Percentiles rank a stretch among this genome's conserved stretches.
These are phyloP conservation scores for Parathielavia appendiculata DNA, from an alignment of 495 filamentous ascomycete genomes.

Conservation along the genomic window DNA sequence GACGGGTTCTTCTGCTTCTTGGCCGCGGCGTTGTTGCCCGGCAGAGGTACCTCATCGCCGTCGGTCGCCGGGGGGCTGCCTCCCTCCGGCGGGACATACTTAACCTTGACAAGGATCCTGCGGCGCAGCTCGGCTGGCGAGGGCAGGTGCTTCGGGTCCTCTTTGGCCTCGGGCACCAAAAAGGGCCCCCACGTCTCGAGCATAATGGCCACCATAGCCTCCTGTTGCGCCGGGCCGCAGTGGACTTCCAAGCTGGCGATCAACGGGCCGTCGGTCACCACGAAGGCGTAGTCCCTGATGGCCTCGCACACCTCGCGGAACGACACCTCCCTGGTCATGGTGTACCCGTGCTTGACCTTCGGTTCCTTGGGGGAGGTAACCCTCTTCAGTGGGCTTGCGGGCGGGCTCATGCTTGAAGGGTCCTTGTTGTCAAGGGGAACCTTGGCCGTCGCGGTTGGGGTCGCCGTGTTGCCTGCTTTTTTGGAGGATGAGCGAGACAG, in stretches of 20 bases:
- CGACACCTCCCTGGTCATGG: slow-evolving; percentile 76
- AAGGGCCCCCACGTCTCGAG: slow-evolving; percentile 65
- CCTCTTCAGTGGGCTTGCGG: slow-evolving; percentile 13
- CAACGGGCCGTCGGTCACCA: slow-evolving; percentile 64
- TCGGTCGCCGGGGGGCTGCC: slow-evolving; percentile 9
- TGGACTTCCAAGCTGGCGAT: slow-evolving; percentile 91
- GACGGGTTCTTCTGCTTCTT: slow-evolving; percentile 42
- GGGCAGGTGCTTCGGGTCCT: slow-evolving; percentile 53
- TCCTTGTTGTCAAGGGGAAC: slow-evolving; percentile 20
- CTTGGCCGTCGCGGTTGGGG: slow-evolving; percentile 30
- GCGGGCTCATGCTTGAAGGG: slow-evolving; percentile 25
- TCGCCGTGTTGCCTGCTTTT: slow-evolving; percentile 1
- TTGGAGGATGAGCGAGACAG: slow-evolving; percentile 3
- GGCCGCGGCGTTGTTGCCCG: slow-evolving; percentile 23
- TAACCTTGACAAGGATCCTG: slow-evolving; percentile 90
- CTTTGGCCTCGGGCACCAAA: slow-evolving; percentile 56
- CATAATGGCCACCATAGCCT: slow-evolving; percentile 88
- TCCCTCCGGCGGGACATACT: slow-evolving; percentile 53
- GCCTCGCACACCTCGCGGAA: slow-evolving; percentile 80
- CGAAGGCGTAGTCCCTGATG: slow-evolving; percentile 74
- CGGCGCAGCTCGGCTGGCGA: slow-evolving; percentile 57
- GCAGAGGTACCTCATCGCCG: background rate
- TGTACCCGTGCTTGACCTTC: slow-evolving; percentile 81
- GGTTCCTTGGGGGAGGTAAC: slow-evolving; percentile 51
- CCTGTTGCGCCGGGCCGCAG: slow-evolving; percentile 69